A percentile compares a stretch with the other conserved stretches of the same genome.
These are phyloP conservation scores for Rhexocercosporidium sp. DNA, from an alignment of 2,329 filamentous ascomycete species.

Conservation along the genomic window DNA sequence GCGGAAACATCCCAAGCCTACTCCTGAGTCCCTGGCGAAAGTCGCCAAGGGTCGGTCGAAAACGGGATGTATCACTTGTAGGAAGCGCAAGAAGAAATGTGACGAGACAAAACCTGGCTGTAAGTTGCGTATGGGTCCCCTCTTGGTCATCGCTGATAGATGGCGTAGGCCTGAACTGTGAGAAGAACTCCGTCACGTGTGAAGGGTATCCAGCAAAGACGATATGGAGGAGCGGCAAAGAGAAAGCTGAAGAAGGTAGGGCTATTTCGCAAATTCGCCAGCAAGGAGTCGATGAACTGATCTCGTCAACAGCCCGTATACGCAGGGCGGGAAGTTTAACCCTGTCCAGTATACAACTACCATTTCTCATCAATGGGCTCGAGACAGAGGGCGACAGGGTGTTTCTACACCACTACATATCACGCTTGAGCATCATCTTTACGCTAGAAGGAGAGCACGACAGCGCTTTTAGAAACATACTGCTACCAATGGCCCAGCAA, in stretches of 20 bases:
- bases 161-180: conserved; percentile 76
- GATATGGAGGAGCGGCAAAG: conserved; percentile 85
- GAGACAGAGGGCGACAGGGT: conserved; percentile 80
- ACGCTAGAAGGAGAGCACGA: conserved; percentile 78
- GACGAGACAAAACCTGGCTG: conserved; percentile 71
- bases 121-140: conserved; percentile 47
- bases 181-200: conserved; percentile 91
- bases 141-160: neutral
- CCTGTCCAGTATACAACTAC: conserved; percentile 60
- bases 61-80: conserved; percentile 71
- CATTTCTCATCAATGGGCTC: conserved; percentile 77
- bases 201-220: conserved; percentile 89
- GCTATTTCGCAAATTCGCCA: conserved; percentile 26
- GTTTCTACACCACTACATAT: conserved; percentile 84
- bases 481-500: conserved; percentile 80
- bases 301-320: conserved; percentile 51
- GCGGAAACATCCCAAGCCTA: conserved; percentile 72
- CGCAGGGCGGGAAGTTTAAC: conserved; percentile 48
- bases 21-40: conserved; percentile 65
- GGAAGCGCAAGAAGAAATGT: conserved; percentile 75
- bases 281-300: conserved; percentile 36
- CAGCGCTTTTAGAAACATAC: conserved; percentile 85
- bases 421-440: conserved; percentile 77
- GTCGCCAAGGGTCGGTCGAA: conserved; percentile 77
- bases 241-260: conserved; percentile 70